phyloP scores from a whole-genome alignment of 2,329 filamentous ascomycete genomes.

The Fusarium buxicola region DNA sequence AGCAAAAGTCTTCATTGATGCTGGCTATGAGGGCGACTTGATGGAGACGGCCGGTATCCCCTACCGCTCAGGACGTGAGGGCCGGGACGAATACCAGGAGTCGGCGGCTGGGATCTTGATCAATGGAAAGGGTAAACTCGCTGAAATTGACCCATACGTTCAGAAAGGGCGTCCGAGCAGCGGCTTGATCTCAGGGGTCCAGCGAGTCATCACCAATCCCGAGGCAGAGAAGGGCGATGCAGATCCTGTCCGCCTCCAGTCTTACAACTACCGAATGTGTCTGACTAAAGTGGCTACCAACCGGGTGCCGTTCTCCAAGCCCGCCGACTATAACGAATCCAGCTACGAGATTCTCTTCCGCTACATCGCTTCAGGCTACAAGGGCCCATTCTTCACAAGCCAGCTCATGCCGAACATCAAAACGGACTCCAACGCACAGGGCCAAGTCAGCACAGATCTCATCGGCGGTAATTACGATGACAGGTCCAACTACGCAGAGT shows the following conservation, averaged over 20 bases:
- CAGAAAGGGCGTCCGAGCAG: conserved; percentile 21
- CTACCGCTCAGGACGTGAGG: conserved; percentile 32
- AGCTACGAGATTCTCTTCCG: conserved; percentile 34
- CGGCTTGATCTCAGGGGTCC: conserved; percentile 25
- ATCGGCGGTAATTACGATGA: conserved; percentile 29
- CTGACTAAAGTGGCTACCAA: conserved; percentile 24
- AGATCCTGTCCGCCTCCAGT: conserved; percentile 29
- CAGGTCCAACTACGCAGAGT: conserved; percentile 28
- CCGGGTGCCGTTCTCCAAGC: conserved; percentile 28
- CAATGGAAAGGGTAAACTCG: conserved; percentile 6
- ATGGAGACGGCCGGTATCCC: conserved; percentile 36
- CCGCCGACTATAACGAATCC: conserved; percentile 30
- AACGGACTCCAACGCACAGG: conserved; percentile 31
- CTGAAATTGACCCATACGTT: conserved; percentile 27
- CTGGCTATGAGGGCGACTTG: conserved; percentile 38
- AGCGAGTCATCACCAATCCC: conserved; percentile 20
- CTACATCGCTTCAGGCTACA: conserved; percentile 33
- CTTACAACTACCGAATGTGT: conserved; percentile 36
- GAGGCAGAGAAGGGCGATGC: conserved; percentile 11
- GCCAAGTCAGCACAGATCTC: conserved; percentile 36
- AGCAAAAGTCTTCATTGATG: conserved; percentile 40
- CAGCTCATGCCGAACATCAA: conserved; percentile 39
- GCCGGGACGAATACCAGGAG: conserved; percentile 21
- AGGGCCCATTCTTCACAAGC: conserved; percentile 25
- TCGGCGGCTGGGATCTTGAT: conserved; percentile 28